Evolutionary conservation across 371 early-diverging fungal genomes (phyloP).

Genomic region (Mortierella sp.): DNA sequence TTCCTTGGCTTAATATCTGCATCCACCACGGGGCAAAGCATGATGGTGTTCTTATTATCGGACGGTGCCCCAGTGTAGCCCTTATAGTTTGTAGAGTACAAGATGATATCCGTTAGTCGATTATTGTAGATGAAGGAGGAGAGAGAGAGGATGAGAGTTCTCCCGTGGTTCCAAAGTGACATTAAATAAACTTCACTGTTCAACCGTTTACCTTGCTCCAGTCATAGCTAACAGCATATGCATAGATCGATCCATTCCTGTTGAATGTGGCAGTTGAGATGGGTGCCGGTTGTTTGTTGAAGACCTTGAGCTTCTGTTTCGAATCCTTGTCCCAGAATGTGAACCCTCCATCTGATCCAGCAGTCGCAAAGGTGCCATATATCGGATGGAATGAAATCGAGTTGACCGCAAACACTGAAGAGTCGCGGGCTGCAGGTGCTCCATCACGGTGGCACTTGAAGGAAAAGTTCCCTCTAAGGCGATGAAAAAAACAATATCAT

Average conservation of each 20-base stretch:
- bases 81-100: slow-evolving; percentile 9
- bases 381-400: slow-evolving; percentile 87
- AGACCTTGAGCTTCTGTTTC: slow-evolving; percentile 84
- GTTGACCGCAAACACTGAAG: slow-evolving; percentile 84
- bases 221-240: slow-evolving; percentile 96
- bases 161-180: no score
- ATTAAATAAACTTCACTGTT: neutral
- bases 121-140: neutral
- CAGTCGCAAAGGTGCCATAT: slow-evolving; percentile 91
- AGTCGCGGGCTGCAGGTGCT: slow-evolving; percentile 59
- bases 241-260: slow-evolving; percentile 89
- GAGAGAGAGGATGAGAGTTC: no score
- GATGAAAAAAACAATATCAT: slow-evolving; percentile 1
- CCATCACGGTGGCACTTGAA: slow-evolving; percentile 96
- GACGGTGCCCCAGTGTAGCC: slow-evolving; percentile 39
- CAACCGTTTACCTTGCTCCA: slow-evolving; percentile 86
- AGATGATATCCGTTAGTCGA: neutral
- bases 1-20: slow-evolving; percentile 65
- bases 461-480: slow-evolving; percentile 79
- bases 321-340: slow-evolving; percentile 97
- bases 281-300: slow-evolving; percentile 68
- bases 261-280: slow-evolving; percentile 88
- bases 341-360: slow-evolving; percentile 92
- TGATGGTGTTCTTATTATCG: slow-evolving; percentile 54
- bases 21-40: slow-evolving; percentile 61